Evolutionary conservation across 345 rosid genomes (phyloP).

Genomic region (Hibiscus mutabilis): DNA sequence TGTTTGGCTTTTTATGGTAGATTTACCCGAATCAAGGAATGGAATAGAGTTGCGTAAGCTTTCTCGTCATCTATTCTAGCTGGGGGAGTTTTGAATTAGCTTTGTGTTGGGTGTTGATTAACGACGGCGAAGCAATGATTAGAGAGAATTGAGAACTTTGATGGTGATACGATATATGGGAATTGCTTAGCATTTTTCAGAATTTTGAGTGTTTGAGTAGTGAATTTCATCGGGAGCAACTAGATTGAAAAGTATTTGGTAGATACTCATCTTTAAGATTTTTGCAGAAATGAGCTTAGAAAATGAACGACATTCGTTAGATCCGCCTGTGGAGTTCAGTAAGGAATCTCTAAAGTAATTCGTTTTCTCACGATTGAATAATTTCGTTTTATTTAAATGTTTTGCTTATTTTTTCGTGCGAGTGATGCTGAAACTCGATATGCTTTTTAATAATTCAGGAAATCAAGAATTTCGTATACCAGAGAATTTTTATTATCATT

Average conservation of each 20-base stretch:
- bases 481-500: constrained; percentile 66
- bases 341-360: constrained; percentile 37
- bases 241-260: neutral
- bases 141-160: neutral
- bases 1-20: constrained; percentile 1
- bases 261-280: neutral
- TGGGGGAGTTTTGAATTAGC: constrained; percentile 11
- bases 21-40: constrained; percentile 16
- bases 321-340: constrained; percentile 32
- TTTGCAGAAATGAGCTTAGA: constrained; percentile 58
- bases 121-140: constrained; percentile 8
- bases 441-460: constrained; percentile 42
- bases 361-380: neutral
- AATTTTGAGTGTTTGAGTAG: constrained; percentile 8
- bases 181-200: constrained; percentile 2
- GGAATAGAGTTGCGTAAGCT: constrained; percentile 17
- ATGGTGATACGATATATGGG: neutral
- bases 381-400: constrained; percentile 3
- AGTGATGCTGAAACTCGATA: neutral
- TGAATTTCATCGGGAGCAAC: neutral
- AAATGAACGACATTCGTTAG: constrained; percentile 34
- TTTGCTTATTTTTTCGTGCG: neutral
- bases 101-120: constrained; percentile 12
- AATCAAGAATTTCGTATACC: constrained; percentile 44
- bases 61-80: constrained; percentile 14